Conservation (phyloP, 2,329 filamentous ascomycete species). For the Aspergillus spinulosporus region DNA sequence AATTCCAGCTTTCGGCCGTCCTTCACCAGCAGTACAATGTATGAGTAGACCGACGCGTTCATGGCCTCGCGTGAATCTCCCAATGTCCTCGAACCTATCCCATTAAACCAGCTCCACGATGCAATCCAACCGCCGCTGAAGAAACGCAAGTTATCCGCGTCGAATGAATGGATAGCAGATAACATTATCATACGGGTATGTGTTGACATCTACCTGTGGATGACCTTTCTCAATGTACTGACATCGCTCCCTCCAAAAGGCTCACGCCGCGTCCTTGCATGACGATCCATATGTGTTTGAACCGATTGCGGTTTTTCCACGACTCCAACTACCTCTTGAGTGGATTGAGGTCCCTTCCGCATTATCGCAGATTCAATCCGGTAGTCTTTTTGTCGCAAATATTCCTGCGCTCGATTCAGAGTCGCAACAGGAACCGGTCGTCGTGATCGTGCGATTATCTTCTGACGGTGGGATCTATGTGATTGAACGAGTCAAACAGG, state of each 20-base stretch:
- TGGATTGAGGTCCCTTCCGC: constrained; percentile 40
- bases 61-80: constrained; percentile 39
- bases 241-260: constrained; percentile 25
- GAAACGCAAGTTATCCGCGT: constrained; percentile 35
- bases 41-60: constrained; percentile 27
- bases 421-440: constrained; percentile 25
- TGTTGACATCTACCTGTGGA: background rate
- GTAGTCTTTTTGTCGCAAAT: constrained; percentile 41
- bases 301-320: constrained; percentile 39
- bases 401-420: constrained; percentile 37
- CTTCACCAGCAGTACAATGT: constrained; percentile 11
- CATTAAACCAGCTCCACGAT: constrained; percentile 34
- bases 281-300: constrained; percentile 37
- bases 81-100: constrained; percentile 36
- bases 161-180: constrained; percentile 21
- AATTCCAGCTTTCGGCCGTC: background rate
- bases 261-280: constrained; percentile 37
- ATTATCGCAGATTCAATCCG: constrained; percentile 31
- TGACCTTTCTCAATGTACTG: background rate
- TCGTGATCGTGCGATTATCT: constrained; percentile 36
- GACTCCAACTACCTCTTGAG: constrained; percentile 39
- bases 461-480: constrained; percentile 37
- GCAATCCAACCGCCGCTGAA: constrained; percentile 29
- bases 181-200: constrained; percentile 38
- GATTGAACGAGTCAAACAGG: constrained; percentile 42